Base-by-base conservation (phyloP, 257 asterid genomes). In the Knoxia roxburghii region DNA sequence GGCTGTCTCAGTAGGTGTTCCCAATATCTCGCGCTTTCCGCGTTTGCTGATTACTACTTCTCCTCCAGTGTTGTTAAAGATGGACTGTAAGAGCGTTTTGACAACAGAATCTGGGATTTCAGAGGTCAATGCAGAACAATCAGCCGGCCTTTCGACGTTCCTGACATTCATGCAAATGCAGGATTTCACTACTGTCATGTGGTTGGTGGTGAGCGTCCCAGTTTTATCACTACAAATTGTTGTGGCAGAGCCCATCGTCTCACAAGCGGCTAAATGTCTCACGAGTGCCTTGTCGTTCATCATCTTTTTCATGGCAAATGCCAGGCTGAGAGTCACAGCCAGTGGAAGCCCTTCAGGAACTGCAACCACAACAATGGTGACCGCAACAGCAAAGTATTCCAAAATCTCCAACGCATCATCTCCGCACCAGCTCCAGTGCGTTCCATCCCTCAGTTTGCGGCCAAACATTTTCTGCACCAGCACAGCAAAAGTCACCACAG, bases 241-340 rank as follows among this genome's bases (percentile, higher is more conserved):
- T 0, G 98, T 92, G 29, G 97, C 91, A 1, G 96, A 92, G 12
- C 98, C 98, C 98, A 92, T 92, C 6, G 98, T 92, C 77, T 92
- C 98, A 68, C 98, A 89, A 11, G 98, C 98, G 1, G 98, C 96
- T 63, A 92, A 77, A 68, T 89, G 86, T 3, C 98, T 87, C 14
- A 92, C 96, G 11, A 92, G 93, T 0, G 98, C 98, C 75, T 89
- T 92, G 49, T 92, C 98, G 5, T 92, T 92, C 97, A 89, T 92
- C 96, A 92, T 87, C 76, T 89, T 86, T 66, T 92, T 87, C 98
- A 92, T 92, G 0, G 97, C 98, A 45, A 92, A 92, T 0, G 98
- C 98, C 0, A 92, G 88, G 26, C 97, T 92, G 41, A 92, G 62
- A 6, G 98, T 92, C 55, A 92, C 98, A 1, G 98, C 98, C 46